phyloP scores from a whole-genome alignment of 805 yeast genomes.

The Lipomyces yamanashiensis region DNA sequence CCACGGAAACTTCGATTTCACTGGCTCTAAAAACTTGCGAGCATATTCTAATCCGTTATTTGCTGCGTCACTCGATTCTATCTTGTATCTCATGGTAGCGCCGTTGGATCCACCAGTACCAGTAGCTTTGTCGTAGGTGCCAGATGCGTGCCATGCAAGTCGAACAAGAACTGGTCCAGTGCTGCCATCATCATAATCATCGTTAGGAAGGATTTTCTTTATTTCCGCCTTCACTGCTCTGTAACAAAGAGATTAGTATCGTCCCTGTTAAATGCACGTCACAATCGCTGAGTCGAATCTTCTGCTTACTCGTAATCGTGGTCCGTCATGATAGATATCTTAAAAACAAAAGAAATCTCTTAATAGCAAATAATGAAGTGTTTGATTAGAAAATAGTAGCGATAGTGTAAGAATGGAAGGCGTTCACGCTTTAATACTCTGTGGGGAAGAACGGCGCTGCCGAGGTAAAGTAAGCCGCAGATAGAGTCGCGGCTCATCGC shows the following conservation, averaged over 20 bases:
- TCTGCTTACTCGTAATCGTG: constrained; percentile 25
- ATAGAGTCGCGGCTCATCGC: no score
- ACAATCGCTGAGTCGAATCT: neutral
- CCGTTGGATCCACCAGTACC: constrained; percentile 60
- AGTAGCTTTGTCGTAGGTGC: constrained; percentile 66
- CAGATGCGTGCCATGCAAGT: constrained; percentile 85
- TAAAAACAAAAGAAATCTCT: no score
- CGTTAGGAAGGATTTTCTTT: constrained; percentile 45
- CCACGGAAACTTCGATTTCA: constrained; percentile 67
- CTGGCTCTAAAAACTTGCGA: constrained; percentile 59
- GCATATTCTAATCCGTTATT: constrained; percentile 69
- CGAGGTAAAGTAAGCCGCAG: neutral
- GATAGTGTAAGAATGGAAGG: no score
- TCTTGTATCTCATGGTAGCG: constrained; percentile 57
- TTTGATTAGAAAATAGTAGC: no score
- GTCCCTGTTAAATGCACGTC: neutral
- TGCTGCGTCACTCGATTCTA: constrained; percentile 60
- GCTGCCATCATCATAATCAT: constrained; percentile 66
- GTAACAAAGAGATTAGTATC: neutral
- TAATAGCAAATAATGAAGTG: no score
- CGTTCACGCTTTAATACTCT: no score
- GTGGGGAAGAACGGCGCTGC: neutral
- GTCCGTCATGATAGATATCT: neutral
- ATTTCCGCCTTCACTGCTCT: constrained; percentile 48
- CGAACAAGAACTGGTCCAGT: constrained; percentile 79